These are phyloP conservation scores for Xerocomellus amylosporus DNA, from an alignment of 768 basidiomycete species.

Conservation along the genomic window DNA sequence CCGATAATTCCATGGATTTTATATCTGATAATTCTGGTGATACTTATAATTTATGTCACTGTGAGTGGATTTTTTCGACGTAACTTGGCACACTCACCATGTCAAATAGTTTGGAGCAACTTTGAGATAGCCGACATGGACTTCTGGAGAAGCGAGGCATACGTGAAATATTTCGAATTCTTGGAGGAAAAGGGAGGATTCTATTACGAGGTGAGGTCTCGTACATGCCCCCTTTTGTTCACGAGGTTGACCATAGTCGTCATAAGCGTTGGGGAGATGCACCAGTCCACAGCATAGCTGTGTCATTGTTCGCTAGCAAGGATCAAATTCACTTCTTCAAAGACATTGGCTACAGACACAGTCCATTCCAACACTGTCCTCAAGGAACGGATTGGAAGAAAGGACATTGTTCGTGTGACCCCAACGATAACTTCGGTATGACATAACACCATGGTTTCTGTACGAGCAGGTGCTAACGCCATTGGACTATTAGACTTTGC, in stretches of 20 bases:
- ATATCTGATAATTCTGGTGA: constrained; percentile 65
- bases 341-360: constrained; percentile 90
- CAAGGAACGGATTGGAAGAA: constrained; percentile 68
- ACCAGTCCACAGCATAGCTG: constrained; percentile 87
- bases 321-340: constrained; percentile 94
- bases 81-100: not conserved
- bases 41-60: constrained; percentile 64
- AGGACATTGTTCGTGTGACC: constrained; percentile 87
- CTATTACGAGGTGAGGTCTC: constrained; percentile 69
- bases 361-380: constrained; percentile 93
- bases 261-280: constrained; percentile 90
- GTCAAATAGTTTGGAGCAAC: constrained; percentile 77
- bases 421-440: constrained; percentile 70
- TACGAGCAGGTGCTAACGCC: constrained; percentile 3
- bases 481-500: constrained; percentile 19
- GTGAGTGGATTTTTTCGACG: constrained; percentile 33
- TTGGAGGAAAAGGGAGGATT: constrained; percentile 81
- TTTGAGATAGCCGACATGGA: constrained; percentile 88
- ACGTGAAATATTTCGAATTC: constrained; percentile 78
- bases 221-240: not conserved
- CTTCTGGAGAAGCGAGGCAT: constrained; percentile 81
- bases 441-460: not conserved
- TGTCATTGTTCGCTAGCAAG: constrained; percentile 82
- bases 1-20: constrained; percentile 60
- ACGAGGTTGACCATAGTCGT: constrained; percentile 1